Evolutionary conservation across 495 filamentous ascomycete species (phyloP), one percentile per base, ranked within the genome.

Genomic region (Rostrohypoxylon terebratum): DNA sequence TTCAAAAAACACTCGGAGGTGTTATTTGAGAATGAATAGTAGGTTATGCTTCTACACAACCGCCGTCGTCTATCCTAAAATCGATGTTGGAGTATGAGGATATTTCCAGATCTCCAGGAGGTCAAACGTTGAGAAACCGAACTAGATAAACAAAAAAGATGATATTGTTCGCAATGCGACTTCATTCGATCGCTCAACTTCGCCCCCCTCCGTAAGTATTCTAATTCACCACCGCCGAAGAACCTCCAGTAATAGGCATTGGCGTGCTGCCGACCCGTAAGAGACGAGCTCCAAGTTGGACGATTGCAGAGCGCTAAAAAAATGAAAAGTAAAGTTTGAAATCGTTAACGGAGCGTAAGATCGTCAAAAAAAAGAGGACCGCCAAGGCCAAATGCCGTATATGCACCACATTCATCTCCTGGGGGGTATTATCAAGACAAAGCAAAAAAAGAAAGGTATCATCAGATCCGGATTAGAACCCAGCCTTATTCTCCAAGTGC

Each of bases 371-470:
- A 59, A 59, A 20, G n/a, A 66, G 59, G 34, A 63, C 71, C 66
- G 40, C 71, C 71, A 63, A 58, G 66, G 40, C 62, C 66, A 66
- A 66, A 66, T 74, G 63, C 58, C 63, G 53, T 58, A 66, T 42
- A 61, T 60, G 53, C 68, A 74, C 51, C 63, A 61, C 61, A 34
- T 63, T 50, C 66, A 45, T 64, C 42, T 54, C 71, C 66, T 51
- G 66, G 61, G 63, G 71, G 71, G 71, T 74, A 74, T 74, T 70
- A 74, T 70, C 66, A 69, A 74, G 66, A 54, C 71, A 66, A 69
- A 70, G 42, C 42, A 65, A 66, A 66, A 66, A 66, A 59, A 59
- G 36, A 59, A 59, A 67, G 66, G 61, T 63, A 67, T 70, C 66
- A 66, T 63, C 66, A 69, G 45, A 63, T 63, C 45, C 47, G 48